Evolutionary conservation across 176 grass and related monocot species (phyloP).

Genomic region (Microstegium vimineum): DNA sequence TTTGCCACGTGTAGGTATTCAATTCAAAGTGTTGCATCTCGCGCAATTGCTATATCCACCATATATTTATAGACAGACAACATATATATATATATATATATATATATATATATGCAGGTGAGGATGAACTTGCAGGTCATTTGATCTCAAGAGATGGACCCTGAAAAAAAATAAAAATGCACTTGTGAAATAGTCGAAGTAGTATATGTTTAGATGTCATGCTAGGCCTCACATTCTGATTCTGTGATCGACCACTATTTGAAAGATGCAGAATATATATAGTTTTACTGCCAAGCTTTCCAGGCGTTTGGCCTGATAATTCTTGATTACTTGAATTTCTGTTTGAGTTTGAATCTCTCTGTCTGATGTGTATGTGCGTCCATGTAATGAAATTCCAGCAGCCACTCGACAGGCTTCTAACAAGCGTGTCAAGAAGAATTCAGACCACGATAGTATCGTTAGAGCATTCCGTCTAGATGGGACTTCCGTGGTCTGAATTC

Average conservation of each 20-base stretch:
- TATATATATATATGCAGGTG: too few species aligned
- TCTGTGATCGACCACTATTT: neutral
- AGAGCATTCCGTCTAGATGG: too few species aligned
- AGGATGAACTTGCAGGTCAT: neutral
- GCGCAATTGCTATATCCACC: neutral
- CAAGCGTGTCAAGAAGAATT: too few species aligned
- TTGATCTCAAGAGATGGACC: neutral
- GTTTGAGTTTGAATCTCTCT: too few species aligned
- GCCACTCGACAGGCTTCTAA: neutral
- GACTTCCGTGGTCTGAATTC: neutral
- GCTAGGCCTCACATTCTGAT: neutral
- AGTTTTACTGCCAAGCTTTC: neutral
- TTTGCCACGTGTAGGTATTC: too few species aligned
- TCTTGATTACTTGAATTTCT: too few species aligned
- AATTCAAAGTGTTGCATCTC: neutral
- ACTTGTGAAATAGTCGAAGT: neutral
- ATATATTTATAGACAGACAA: too few species aligned
- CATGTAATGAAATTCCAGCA: neutral
- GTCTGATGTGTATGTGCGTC: neutral
- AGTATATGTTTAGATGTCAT: neutral
- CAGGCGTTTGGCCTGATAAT: neutral
- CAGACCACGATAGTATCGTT: too few species aligned
- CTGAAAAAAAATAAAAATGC: neutral
- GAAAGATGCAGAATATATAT: neutral
- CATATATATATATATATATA: too few species aligned